Evolutionary conservation across 108 stramenopile genomes (phyloP).

Genomic region (Cyclotella atomus): DNA sequence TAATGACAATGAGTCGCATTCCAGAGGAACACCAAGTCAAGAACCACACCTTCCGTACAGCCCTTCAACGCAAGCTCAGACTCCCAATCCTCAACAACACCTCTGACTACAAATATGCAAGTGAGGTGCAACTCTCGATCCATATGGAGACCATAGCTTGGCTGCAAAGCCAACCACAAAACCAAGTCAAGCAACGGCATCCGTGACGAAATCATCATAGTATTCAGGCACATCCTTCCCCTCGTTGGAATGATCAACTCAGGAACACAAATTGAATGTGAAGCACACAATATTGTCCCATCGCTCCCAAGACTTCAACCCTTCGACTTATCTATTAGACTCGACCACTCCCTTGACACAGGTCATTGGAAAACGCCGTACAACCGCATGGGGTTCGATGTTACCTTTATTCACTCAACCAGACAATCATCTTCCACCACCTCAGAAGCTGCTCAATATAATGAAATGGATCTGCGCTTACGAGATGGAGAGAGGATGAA

Average conservation of each 20-base stretch:
- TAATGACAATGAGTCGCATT: no score
- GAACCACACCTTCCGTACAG: no score
- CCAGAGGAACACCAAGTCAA: no score
- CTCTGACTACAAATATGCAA: background rate
- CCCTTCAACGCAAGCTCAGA: background rate
- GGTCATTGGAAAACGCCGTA: background rate
- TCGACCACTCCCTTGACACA: background rate
- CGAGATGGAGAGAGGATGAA: background rate
- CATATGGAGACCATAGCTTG: background rate
- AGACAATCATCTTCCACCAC: background rate
- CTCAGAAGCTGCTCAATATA: background rate
- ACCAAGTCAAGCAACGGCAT: background rate
- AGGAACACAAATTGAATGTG: background rate
- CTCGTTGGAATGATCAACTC: background rate
- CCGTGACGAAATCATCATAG: background rate
- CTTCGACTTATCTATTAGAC: background rate
- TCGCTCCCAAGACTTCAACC: background rate
- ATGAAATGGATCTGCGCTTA: background rate
- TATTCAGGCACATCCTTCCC: background rate
- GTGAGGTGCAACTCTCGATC: background rate
- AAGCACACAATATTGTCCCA: background rate
- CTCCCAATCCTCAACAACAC: background rate
- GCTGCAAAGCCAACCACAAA: background rate
- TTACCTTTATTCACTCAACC: background rate
- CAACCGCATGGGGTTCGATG: background rate